Percentiles rank a stretch among this genome's conserved stretches.
These are phyloP conservation scores for Pythium chondricola DNA, from an alignment of 352 stramenopile species.

Conservation along the genomic window DNA sequence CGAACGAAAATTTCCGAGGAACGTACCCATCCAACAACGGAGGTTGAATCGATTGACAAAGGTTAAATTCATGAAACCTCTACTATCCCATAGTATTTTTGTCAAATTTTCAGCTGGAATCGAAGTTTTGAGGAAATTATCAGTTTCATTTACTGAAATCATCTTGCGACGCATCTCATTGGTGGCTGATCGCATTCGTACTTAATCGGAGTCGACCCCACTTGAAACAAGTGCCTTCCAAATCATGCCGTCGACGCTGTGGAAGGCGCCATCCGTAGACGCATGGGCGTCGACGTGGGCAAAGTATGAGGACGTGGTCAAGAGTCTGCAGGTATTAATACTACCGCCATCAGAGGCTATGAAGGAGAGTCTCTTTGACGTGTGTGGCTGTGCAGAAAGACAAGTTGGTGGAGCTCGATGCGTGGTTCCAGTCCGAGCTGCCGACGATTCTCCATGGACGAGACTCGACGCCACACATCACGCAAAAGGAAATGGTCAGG, in stretches of 20 bases:
- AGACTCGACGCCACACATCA: slow-evolving; percentile 43
- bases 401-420: slow-evolving; percentile 46
- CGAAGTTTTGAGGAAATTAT: too few species aligned
- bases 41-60: too few species aligned
- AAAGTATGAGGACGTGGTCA: slow-evolving; percentile 36
- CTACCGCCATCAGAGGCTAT: background rate
- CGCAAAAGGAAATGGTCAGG: slow-evolving; percentile 43
- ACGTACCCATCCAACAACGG: too few species aligned
- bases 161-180: too few species aligned
- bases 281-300: slow-evolving; percentile 33
- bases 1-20: too few species aligned
- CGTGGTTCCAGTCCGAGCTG: slow-evolving; percentile 44
- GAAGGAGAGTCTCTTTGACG: background rate
- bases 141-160: too few species aligned
- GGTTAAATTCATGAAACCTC: too few species aligned
- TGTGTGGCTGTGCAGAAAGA: slow-evolving; percentile 35
- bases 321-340: slow-evolving; percentile 26
- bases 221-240: too few species aligned
- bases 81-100: too few species aligned
- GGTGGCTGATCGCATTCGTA: too few species aligned
- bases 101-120: too few species aligned
- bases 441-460: slow-evolving; percentile 33
- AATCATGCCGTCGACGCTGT: slow-evolving; percentile 5
- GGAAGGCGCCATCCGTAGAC: slow-evolving; percentile 6
- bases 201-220: too few species aligned